Evolutionary conservation across 257 asterid genomes (phyloP), one percentile per base, ranked within the genome.

Genomic region (Nicotiana benthamiana): DNA sequence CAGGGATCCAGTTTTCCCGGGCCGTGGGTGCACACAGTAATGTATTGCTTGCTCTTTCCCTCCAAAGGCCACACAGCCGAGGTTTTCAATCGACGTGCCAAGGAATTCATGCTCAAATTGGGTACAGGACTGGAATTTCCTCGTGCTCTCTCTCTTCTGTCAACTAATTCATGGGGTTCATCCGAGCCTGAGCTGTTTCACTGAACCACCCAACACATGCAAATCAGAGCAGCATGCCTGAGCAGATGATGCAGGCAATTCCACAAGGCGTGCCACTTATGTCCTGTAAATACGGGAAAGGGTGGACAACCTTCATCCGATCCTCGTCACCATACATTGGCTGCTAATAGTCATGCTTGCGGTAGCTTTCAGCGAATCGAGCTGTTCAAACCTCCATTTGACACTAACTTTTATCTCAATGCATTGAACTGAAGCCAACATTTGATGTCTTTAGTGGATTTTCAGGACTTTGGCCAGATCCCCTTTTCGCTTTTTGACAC

Each of bases 131-230:
- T 87, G 26, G 94, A 88, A 32, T 87, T 83, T 82, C 82, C 87
- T 57, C 89, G 92, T 89, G 97, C 97, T 93, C 97, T 93, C 97
- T 93, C 97, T 93, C 97, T 93, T 93, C 97, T 93, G 97, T 93
- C 97, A 93, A 93, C 86, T 59, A 87, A 84, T 79, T 86, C 93
- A 2, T 91, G 93, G 94, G 91, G 85, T 77, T 89, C 94, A 13
- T 86, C 84, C 53, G 91, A 88, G 76, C 88, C 90, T 13, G 88
- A 86, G 32, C 90, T 16, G 60, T 83, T 77, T 81, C 90, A 36
- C 75, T 84, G 30, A 85, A 84, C 79, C 83, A 83, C 66, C 86
- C 85, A 15, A 30, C 83, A 80, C 91, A 81, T 40, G 89, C 84
- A 52, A 81, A 86, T 75, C 84, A 79, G 13, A 34, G 66, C 60